phyloP scores from a whole-genome alignment of 1,284 basidiomycete genomes.

The Farysia itapuensis region DNA sequence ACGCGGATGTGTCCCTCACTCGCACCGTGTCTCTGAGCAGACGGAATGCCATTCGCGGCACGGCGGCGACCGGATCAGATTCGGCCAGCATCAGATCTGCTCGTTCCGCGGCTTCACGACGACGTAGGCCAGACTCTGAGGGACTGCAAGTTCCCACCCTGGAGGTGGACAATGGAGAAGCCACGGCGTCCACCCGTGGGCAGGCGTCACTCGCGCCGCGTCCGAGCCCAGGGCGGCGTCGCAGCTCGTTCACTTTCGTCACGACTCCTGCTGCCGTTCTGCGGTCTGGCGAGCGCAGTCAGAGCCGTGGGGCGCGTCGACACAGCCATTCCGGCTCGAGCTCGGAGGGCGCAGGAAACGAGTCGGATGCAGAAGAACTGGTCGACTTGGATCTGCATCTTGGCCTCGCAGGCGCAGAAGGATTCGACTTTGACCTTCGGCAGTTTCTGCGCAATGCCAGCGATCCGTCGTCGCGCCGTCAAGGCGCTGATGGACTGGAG shows the following conservation, averaged over 20 bases:
- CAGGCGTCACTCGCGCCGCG: too few relatives aligned
- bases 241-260: constrained; percentile 27
- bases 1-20: constrained; percentile 16
- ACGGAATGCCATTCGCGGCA: constrained; percentile 27
- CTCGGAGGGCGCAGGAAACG: not conserved
- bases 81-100: constrained; percentile 16
- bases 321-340: constrained; percentile 2
- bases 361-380: constrained; percentile 17
- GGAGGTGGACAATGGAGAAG: too few relatives aligned
- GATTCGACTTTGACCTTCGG: constrained; percentile 27
- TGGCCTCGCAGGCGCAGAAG: constrained; percentile 17
- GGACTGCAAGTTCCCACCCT: too few relatives aligned
- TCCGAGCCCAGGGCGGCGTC: constrained; percentile 1
- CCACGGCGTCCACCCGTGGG: too few relatives aligned
- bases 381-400: constrained; percentile 26
- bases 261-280: constrained; percentile 27
- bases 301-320: constrained; percentile 6
- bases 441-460: constrained; percentile 23
- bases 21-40: constrained; percentile 16
- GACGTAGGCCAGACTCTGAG: too few relatives aligned
- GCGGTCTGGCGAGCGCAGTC: constrained; percentile 14
- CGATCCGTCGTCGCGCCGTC: constrained; percentile 4
- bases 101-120: constrained; percentile 5
- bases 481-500: not conserved
- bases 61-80: constrained; percentile 11